Percentiles rank a stretch among this genome's conserved stretches.
These are phyloP conservation scores for Phytophthora ohioensis DNA, from an alignment of 352 stramenopile genomes.

Conservation along the genomic window DNA sequence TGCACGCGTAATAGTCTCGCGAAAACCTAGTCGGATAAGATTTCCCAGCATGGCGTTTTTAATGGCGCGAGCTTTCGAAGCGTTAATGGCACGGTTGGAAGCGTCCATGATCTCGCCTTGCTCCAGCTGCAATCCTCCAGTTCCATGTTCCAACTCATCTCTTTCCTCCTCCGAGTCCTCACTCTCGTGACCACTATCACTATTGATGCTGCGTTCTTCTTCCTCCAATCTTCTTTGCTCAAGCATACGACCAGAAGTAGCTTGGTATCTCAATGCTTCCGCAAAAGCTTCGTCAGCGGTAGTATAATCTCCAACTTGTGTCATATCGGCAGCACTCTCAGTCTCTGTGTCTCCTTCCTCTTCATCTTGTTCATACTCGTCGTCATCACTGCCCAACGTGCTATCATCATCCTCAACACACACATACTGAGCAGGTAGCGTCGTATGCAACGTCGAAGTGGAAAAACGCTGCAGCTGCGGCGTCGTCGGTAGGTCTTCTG, in stretches of 20 bases:
- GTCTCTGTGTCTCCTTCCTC: slow-evolving; percentile 26
- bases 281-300: slow-evolving; percentile 14
- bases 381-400: slow-evolving; percentile 36
- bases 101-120: slow-evolving; percentile 43
- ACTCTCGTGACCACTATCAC: slow-evolving; percentile 13
- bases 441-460: slow-evolving; percentile 7
- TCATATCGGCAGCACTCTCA: slow-evolving; percentile 18
- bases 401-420: slow-evolving; percentile 29
- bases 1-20: slow-evolving; percentile 45
- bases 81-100: slow-evolving; percentile 72
- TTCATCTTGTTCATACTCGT: slow-evolving; percentile 30
- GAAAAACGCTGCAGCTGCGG: slow-evolving; percentile 10
- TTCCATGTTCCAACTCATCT: slow-evolving; percentile 6
- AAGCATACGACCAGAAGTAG: neutral
- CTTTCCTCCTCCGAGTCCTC: slow-evolving; percentile 11
- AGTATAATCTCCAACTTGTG: slow-evolving; percentile 14
- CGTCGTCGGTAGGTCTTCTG: slow-evolving; percentile 2
- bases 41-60: slow-evolving; percentile 65
- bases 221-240: slow-evolving; percentile 3
- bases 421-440: slow-evolving; percentile 14
- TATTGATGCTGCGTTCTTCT: slow-evolving; percentile 8
- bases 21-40: slow-evolving; percentile 59
- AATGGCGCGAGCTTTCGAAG: slow-evolving; percentile 67
- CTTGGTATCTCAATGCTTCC: neutral
- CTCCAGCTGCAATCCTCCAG: slow-evolving; percentile 18